Percentiles rank a stretch among this genome's conserved stretches.
phyloP scores from a whole-genome alignment of 306 rosid genomes.

The Canavalia ensiformis region DNA sequence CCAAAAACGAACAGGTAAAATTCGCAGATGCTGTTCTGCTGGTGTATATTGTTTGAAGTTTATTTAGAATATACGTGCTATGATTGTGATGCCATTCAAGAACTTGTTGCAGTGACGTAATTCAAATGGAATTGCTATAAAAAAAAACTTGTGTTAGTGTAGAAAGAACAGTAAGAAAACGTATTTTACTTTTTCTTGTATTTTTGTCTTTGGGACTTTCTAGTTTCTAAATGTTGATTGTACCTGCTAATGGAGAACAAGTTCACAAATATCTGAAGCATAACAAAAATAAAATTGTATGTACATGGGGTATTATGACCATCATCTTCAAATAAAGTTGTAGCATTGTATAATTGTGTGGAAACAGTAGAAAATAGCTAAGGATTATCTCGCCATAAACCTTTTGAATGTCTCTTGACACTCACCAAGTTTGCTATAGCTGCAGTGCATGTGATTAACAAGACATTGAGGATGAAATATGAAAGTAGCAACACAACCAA shows the following conservation, averaged over 20 bases:
- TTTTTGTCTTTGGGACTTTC: not conserved
- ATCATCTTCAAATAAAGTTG: not conserved
- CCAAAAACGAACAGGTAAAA: not conserved
- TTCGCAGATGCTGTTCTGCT: not conserved
- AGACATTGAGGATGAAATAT: not conserved
- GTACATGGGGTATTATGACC: not conserved
- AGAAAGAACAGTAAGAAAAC: conserved; percentile 17
- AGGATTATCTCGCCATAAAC: not conserved
- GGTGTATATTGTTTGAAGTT: not conserved
- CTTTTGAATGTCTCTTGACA: not conserved
- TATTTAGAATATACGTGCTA: not conserved
- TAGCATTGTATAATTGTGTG: not conserved
- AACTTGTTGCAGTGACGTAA: not conserved
- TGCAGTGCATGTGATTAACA: not conserved
- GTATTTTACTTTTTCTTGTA: not conserved
- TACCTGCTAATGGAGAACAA: conserved; percentile 1
- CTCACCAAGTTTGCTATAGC: not conserved
- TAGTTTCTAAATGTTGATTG: not conserved
- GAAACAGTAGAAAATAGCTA: not conserved
- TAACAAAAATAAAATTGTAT: not conserved
- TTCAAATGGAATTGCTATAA: not conserved
- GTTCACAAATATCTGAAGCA: conserved; percentile 6
- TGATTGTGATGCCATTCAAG: not conserved
- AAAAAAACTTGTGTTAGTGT: not conserved
- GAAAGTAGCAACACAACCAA: not conserved